Evolutionary conservation across 2,329 filamentous ascomycete species (phyloP), one percentile per base, ranked within the genome.

Genomic region (Exophiala bonariae): DNA sequence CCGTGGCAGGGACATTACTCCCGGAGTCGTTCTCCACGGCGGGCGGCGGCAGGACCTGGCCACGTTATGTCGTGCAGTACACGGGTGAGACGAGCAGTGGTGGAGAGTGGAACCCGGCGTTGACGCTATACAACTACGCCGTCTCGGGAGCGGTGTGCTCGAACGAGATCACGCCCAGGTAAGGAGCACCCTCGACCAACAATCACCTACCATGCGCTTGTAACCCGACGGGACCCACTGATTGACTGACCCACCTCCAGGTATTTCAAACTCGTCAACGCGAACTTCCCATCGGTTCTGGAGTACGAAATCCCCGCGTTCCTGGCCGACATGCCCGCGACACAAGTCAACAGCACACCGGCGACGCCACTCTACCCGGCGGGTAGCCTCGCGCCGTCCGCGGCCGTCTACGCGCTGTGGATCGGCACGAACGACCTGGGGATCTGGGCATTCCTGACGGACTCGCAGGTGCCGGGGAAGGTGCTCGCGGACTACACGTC

Each of bases 341-440:
- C 31, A 6, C 48, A 48, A 4, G 34, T 49, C 47, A 57, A 57
- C 39, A 47, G 46, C 30, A 52, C 52, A 2, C 51, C 53, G 6
- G 39, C 46, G 16, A 37, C 44, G 9, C 38, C 48, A 17, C 52
- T 44, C 35, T 56, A 52, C 36, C 45, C 42, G 6, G 49, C 54
- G n/a, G 17, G n/a, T 0, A 30, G 46, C 5, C 44, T 59, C 22
- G 41, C 54, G 1, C 37, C 55, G 13, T 22, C 40, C 13, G 45
- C 49, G 17, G 50, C 86, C 0, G 81, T 88, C 2, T 91, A 89
- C 60, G 76, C 81, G 1, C 77, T 91, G 41, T 91, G 85, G 85
- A 89, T 91, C 58, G 87, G 87, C 3, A 90, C 86, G 18, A 92
- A 92, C 61, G 87, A 93, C 60, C 71, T 92, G 8, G 86, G 87